Percentiles rank a stretch among this genome's conserved stretches.
phyloP scores from a whole-genome alignment of 1,284 basidiomycete genomes.

The Malassezia sympodialis region DNA sequence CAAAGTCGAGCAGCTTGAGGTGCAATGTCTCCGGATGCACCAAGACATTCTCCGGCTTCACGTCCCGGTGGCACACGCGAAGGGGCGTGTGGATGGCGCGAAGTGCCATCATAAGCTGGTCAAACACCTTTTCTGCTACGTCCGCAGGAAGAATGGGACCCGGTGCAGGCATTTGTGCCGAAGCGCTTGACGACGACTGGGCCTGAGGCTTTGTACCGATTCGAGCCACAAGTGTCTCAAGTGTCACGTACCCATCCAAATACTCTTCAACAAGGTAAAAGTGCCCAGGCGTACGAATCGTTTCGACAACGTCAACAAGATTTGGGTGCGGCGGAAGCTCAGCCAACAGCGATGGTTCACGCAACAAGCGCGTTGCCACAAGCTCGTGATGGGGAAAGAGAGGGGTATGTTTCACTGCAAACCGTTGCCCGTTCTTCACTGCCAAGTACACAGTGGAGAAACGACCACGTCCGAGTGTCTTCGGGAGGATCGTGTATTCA shows the following conservation, averaged over 20 bases:
- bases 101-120: conserved; percentile 54
- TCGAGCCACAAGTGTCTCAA: conserved; percentile 34
- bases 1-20: conserved; percentile 54
- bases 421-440: conserved; percentile 38
- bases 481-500: conserved; percentile 47
- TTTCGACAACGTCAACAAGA: conserved; percentile 54
- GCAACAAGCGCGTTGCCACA: conserved; percentile 53
- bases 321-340: conserved; percentile 55
- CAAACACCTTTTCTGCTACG: conserved; percentile 50
- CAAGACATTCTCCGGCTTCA: conserved; percentile 53
- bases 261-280: conserved; percentile 56
- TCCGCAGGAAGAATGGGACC: conserved; percentile 37
- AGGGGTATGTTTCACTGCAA: conserved; percentile 55
- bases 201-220: conserved; percentile 14
- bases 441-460: conserved; percentile 48
- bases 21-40: conserved; percentile 49
- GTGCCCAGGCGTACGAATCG: conserved; percentile 54
- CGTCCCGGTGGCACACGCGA: conserved; percentile 55
- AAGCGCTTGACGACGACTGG: conserved; percentile 16
- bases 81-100: conserved; percentile 53
- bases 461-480: conserved; percentile 43
- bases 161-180: conserved; percentile 14
- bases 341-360: conserved; percentile 54
- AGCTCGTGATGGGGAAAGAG: conserved; percentile 56
- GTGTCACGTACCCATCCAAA: conserved; percentile 51